phyloP scores from a whole-genome alignment of 768 basidiomycete genomes.

The Boletus subparvulus region DNA sequence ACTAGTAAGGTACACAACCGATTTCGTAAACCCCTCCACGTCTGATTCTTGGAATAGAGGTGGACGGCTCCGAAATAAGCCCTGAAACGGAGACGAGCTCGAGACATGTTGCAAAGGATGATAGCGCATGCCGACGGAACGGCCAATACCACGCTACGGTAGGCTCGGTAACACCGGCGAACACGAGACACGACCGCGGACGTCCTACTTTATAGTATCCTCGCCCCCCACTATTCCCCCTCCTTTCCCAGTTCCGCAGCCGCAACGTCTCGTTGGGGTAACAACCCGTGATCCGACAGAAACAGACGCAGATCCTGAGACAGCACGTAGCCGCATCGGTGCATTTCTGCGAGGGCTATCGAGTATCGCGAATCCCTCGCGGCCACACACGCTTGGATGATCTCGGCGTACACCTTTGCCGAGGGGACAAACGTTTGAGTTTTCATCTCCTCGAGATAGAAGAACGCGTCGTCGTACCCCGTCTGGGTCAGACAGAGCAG shows the following conservation, averaged over 20 bases:
- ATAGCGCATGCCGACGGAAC: constrained; percentile 1
- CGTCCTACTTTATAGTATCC: not conserved
- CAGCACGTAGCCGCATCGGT: constrained; percentile 52
- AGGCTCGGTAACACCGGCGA: not conserved
- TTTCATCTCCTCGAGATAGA: constrained; percentile 89
- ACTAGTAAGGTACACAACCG: no score
- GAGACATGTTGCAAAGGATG: no score
- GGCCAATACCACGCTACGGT: not conserved
- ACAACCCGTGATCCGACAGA: constrained; percentile 25
- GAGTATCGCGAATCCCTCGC: constrained; percentile 60
- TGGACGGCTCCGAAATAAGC: no score
- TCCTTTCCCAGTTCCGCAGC: not conserved
- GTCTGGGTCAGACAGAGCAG: constrained; percentile 66
- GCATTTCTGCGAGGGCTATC: constrained; percentile 71
- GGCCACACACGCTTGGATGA: constrained; percentile 58
- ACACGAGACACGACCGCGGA: not conserved
- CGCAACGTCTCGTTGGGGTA: not conserved
- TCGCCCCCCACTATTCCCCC: not conserved
- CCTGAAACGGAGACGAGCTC: no score
- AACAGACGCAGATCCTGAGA: constrained; percentile 31
- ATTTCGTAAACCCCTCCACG: no score
- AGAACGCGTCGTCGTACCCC: constrained; percentile 83
- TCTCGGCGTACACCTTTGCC: constrained; percentile 51
- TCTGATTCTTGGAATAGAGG: no score
- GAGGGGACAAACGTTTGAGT: constrained; percentile 54